Conservation (phyloP, 495 filamentous ascomycete genomes). For the Cladorrhinum samala region DNA sequence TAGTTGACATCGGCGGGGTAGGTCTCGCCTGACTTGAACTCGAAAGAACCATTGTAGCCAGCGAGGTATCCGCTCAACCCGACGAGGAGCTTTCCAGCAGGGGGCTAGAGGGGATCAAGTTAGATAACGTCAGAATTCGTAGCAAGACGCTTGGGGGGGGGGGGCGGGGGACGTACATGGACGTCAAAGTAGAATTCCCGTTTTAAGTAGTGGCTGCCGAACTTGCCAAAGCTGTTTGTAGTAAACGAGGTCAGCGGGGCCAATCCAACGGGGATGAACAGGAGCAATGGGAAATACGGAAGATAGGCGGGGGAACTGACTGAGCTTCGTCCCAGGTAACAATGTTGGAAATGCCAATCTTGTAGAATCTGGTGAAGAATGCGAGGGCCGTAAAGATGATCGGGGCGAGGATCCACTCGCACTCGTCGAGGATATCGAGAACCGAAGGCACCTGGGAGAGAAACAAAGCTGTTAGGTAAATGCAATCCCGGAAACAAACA, state of each 20-base stretch:
- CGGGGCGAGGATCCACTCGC: constrained; percentile 83
- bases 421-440: constrained; percentile 62
- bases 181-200: constrained; percentile 99
- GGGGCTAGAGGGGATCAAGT: constrained; percentile 55
- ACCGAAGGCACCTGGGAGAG: constrained; percentile 41
- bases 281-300: constrained; percentile 1
- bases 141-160: too few relatives aligned
- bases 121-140: too few relatives aligned
- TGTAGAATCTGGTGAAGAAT: constrained; percentile 92
- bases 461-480: constrained; percentile 12
- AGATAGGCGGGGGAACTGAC: constrained; percentile 51
- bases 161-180: constrained; percentile 27
- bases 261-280: constrained; percentile 7
- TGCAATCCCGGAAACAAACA: too few relatives aligned
- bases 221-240: constrained; percentile 82
- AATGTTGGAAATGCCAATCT: constrained; percentile 89
- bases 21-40: constrained; percentile 96
- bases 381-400: constrained; percentile 80
- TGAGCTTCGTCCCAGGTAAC: constrained; percentile 99
- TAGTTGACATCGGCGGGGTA: constrained; percentile 94
- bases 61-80: constrained; percentile 92
- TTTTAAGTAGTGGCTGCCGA: constrained; percentile 97
- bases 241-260: constrained; percentile 22
- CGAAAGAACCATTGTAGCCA: constrained; percentile 98
- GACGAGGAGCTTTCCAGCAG: constrained; percentile 96